Base-by-base conservation (phyloP, 75 land plant genomes). In the Azolla pinnata region DNA sequence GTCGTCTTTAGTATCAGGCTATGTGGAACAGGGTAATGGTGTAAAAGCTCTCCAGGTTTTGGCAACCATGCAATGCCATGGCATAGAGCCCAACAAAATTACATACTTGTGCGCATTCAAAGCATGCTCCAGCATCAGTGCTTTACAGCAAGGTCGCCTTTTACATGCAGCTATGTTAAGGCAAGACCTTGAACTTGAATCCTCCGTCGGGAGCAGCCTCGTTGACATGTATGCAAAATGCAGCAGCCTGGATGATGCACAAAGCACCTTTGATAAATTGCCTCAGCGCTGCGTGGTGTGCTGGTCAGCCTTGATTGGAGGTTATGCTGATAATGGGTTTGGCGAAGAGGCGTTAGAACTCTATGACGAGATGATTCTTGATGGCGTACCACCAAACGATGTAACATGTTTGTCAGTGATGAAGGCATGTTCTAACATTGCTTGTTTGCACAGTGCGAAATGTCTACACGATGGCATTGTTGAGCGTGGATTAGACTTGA, bases 161-260 rank as follows among this genome's bases (percentile, higher is more conserved):
- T 25, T 87, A 17, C 91, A 87, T 32, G 73, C 76, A 20, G 47
- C 47, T 34, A 54, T 78, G 9, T 61, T 60, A 0, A 72, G 60
- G 51, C 57, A 40, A 21, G 84, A 84, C 2, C 60, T 66, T 31
- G 49, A 51, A 31, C 60, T 48, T 40, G 74, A 75, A 34, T 31
- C 21, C 16, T 49, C 59, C 29, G 60, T 82, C 2, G 81, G 71
- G 4, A 67, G 77, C 54, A 61, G 79, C 0, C 67, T 82, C 28
- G 65, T 82, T 23, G 78, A 75, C 47, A 82, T 82, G 85, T 82
- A 82, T 34, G 59, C 60, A 4, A 79, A 67, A 59, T 78, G 81
- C 56, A 78, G 81, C 4, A 68, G 71, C 29, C 16, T 75, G 68
- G 74, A 65, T 25, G 61, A 63, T 44, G 85, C 81, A 47, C 54